A percentile compares a stretch with the other conserved stretches of the same genome.
Evolutionary conservation across 345 rosid species (phyloP).

Genomic region (Ailanthus altissimus): DNA sequence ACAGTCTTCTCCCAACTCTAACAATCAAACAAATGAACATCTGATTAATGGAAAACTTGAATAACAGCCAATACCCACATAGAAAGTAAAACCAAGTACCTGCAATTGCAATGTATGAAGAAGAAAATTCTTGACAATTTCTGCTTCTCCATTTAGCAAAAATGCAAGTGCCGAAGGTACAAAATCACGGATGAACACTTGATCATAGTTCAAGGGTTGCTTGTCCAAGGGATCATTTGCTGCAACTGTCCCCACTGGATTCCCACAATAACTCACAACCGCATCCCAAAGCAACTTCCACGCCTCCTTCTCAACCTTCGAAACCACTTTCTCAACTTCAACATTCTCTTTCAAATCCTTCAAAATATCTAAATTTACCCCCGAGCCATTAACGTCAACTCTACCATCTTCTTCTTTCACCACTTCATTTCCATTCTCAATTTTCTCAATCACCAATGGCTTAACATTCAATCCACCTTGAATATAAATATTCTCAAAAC

Average conservation of each 20-base stretch:
- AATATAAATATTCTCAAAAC: slow-evolving; percentile 70
- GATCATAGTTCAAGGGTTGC: slow-evolving; percentile 85
- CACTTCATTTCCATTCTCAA: slow-evolving; percentile 33
- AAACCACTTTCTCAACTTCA: slow-evolving; percentile 49
- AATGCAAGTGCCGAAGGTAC: slow-evolving; percentile 94
- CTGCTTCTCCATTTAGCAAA: slow-evolving; percentile 82
- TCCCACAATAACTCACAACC: slow-evolving; percentile 71
- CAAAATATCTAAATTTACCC: slow-evolving; percentile 39
- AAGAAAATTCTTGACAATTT: slow-evolving; percentile 91
- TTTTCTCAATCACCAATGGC: slow-evolving; percentile 56
- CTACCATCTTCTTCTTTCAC: slow-evolving; percentile 43
- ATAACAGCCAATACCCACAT: background rate
- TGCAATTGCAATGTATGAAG: slow-evolving; percentile 91
- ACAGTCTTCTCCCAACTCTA: slow-evolving; percentile 99
- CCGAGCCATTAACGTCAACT: slow-evolving; percentile 34
- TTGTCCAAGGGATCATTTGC: slow-evolving; percentile 74
- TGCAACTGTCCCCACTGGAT: slow-evolving; percentile 86
- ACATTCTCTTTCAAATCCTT: slow-evolving; percentile 42
- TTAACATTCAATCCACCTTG: slow-evolving; percentile 66
- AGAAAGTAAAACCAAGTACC: slow-evolving; percentile 43
- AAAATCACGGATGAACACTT: slow-evolving; percentile 94
- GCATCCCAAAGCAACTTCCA: slow-evolving; percentile 83
- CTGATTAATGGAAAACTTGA: background rate
- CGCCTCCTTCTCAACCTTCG: slow-evolving; percentile 73
- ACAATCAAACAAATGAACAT: slow-evolving; percentile 27